phyloP scores from a whole-genome alignment of 495 filamentous ascomycete genomes.

The Aspergillus cristatus region DNA sequence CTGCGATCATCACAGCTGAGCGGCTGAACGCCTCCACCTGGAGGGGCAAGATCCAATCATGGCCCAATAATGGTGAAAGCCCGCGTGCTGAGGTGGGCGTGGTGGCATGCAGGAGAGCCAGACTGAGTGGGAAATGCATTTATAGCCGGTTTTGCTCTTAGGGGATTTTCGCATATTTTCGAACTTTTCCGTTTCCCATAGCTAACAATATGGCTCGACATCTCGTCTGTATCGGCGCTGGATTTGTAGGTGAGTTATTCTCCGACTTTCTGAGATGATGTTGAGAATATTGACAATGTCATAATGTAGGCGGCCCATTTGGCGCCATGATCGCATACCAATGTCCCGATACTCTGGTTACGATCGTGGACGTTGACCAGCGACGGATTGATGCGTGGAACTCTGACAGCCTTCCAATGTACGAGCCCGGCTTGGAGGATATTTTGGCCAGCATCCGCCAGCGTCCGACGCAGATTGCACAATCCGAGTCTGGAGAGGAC shows the following conservation, averaged over 20 bases:
- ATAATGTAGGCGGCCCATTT: constrained; percentile 1
- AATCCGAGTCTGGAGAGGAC: neutral
- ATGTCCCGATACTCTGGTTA: neutral
- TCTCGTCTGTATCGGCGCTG: constrained; percentile 2
- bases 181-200: too few species aligned
- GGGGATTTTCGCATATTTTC: too few species aligned
- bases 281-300: neutral
- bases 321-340: neutral
- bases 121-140: too few species aligned
- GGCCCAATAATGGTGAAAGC: too few species aligned
- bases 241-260: constrained; percentile 3
- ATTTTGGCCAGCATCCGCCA: neutral
- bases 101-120: too few species aligned
- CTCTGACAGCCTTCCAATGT: constrained; percentile 56
- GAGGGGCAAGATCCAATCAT: too few species aligned
- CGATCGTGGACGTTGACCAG: constrained; percentile 41
- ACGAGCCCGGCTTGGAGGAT: constrained; percentile 56
- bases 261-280: neutral
- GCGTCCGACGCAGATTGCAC: too few species aligned
- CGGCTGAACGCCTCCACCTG: too few species aligned
- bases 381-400: constrained; percentile 57
- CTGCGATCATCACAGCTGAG: too few species aligned
- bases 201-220: neutral
- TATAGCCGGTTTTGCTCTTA: too few species aligned
- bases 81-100: too few species aligned